A percentile compares a stretch with the other conserved stretches of the same genome.
These are phyloP conservation scores for Pichia heedii DNA, from an alignment of 805 yeast genomes.

Conservation along the genomic window DNA sequence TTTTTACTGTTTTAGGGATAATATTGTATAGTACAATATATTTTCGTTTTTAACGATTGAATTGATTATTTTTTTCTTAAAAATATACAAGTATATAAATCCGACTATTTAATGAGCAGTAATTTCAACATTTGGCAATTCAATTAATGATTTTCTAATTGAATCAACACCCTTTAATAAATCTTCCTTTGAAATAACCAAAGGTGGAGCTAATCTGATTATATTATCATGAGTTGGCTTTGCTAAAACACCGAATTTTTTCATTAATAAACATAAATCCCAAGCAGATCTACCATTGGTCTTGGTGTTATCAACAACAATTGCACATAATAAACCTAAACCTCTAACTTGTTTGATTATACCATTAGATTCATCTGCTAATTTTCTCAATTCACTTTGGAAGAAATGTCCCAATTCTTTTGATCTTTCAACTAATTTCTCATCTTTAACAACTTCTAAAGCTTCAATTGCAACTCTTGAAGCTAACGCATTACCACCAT, in stretches of 20 bases:
- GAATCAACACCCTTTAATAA: constrained; percentile 70
- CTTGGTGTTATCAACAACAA: constrained; percentile 78
- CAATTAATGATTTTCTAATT: constrained; percentile 51
- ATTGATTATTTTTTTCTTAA: too few species aligned
- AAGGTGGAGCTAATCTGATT: constrained; percentile 92
- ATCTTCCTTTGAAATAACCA: constrained; percentile 84
- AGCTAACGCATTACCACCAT: constrained; percentile 95
- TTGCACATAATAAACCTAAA: constrained; percentile 78
- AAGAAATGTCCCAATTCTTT: constrained; percentile 60
- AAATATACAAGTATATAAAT: background rate
- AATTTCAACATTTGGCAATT: constrained; percentile 46
- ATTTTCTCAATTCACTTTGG: constrained; percentile 45
- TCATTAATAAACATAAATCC: constrained; percentile 90
- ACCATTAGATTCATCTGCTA: constrained; percentile 41
- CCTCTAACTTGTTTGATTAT: constrained; percentile 64
- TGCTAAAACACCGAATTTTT: constrained; percentile 81
- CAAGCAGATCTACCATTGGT: constrained; percentile 90
- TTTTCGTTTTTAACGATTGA: too few species aligned
- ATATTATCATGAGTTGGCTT: constrained; percentile 93
- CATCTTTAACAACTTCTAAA: constrained; percentile 80
- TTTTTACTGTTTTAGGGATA: too few species aligned
- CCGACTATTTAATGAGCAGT: constrained; percentile 27
- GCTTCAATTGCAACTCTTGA: constrained; percentile 93
- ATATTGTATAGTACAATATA: too few species aligned
- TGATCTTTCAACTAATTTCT: constrained; percentile 75